Evolutionary conservation across 192 early-diverging fungal species (phyloP).

Genomic region (Chytriomyces confervae): DNA sequence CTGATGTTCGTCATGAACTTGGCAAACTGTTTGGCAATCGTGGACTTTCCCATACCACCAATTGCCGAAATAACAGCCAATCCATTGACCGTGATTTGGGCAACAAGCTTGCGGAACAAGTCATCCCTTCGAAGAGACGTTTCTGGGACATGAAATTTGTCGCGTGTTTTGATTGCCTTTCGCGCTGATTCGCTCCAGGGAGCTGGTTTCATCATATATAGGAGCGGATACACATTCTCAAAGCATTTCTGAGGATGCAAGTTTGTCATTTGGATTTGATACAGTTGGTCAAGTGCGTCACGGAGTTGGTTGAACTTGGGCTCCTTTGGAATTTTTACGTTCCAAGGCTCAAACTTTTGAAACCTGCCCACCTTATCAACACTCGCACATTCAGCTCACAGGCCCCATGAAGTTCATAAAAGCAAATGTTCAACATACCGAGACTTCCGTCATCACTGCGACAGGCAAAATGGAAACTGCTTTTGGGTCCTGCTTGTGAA

Average conservation of each 20-base stretch:
- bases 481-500: neutral
- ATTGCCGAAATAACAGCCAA: constrained; percentile 21
- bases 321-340: constrained; percentile 1
- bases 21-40: constrained; percentile 22
- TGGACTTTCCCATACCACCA: constrained; percentile 22
- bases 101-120: neutral
- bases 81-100: neutral
- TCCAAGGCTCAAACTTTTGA: constrained; percentile 13
- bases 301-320: constrained; percentile 1
- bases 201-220: constrained; percentile 7
- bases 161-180: neutral
- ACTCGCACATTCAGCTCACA: too few species aligned
- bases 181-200: neutral
- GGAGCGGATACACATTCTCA: constrained; percentile 10
- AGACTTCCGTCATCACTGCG: constrained; percentile 2
- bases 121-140: neutral
- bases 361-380: neutral
- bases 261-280: neutral
- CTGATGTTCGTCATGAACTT: constrained; percentile 12
- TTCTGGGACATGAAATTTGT: constrained; percentile 6
- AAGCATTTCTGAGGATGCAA: constrained; percentile 12
- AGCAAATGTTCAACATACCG: neutral
- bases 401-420: too few species aligned
- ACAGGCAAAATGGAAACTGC: neutral
- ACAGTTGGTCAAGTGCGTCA: neutral